Conservation (phyloP, 1,284 basidiomycete genomes). For the Xerocomus cyaneibrunnescens region DNA sequence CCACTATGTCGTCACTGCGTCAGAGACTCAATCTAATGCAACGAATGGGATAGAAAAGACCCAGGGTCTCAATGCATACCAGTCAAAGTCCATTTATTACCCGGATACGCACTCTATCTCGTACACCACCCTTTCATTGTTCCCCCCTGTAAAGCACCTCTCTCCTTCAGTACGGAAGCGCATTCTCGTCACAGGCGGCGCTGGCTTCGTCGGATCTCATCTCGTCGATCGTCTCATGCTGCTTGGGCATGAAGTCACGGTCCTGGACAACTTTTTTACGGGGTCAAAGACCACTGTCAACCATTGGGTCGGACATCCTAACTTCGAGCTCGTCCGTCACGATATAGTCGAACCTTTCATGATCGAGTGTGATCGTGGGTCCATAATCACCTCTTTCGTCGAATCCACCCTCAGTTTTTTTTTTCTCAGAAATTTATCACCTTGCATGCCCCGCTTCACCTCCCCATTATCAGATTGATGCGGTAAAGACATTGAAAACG, state of each 20-base stretch:
- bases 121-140: conserved; percentile 87
- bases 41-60: conserved; percentile 49
- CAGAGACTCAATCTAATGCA: conserved; percentile 38
- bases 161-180: conserved; percentile 80
- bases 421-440: conserved; percentile 88
- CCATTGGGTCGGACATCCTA: conserved; percentile 96
- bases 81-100: conserved; percentile 83
- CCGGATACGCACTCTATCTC: conserved; percentile 79
- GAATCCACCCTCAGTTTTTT: background rate
- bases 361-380: conserved; percentile 93
- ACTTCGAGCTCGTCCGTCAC: conserved; percentile 97
- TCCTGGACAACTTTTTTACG: conserved; percentile 98
- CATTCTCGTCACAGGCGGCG: conserved; percentile 92
- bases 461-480: conserved; percentile 93
- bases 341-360: conserved; percentile 96
- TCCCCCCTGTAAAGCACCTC: conserved; percentile 88
- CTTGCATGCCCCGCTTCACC: conserved; percentile 95
- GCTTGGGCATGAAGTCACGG: conserved; percentile 96
- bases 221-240: conserved; percentile 97
- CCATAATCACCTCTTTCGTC: background rate
- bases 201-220: conserved; percentile 97
- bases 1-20: conserved; percentile 61
- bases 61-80: conserved; percentile 56
- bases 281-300: conserved; percentile 93
- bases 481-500: conserved; percentile 97